Evolutionary conservation across 306 rosid genomes (phyloP).

Genomic region (Glycyrrhiza uralensis): DNA sequence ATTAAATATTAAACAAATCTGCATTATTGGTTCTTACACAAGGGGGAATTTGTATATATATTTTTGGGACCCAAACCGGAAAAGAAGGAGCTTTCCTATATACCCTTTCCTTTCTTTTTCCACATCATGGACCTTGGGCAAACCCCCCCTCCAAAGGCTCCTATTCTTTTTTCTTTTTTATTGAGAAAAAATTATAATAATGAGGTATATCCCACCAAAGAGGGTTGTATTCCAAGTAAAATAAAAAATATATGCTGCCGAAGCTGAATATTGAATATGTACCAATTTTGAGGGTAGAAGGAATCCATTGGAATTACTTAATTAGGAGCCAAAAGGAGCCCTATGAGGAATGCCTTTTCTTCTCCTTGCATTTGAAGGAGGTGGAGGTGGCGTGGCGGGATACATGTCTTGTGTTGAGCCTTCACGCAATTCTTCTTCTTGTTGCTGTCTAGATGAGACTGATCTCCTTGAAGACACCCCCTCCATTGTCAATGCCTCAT

Average conservation of each 20-base stretch:
- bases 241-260: slow-evolving; percentile 1
- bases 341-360: slow-evolving; percentile 98
- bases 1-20: slow-evolving; percentile 45
- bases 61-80: slow-evolving; percentile 61
- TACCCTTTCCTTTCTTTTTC: slow-evolving; percentile 39
- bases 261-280: slow-evolving; percentile 32
- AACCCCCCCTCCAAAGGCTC: slow-evolving; percentile 42
- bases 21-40: slow-evolving; percentile 91
- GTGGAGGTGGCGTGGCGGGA: slow-evolving; percentile 75
- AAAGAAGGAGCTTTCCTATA: slow-evolving; percentile 67
- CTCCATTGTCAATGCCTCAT: slow-evolving; percentile 42
- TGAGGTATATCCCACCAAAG: slow-evolving; percentile 28
- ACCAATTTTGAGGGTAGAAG: slow-evolving; percentile 25
- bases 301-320: slow-evolving; percentile 10
- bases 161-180: slow-evolving; percentile 23
- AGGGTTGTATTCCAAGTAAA: slow-evolving; percentile 8
- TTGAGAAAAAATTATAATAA: slow-evolving; percentile 20
- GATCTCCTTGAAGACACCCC: slow-evolving; percentile 41
- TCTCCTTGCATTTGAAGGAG: slow-evolving; percentile 78
- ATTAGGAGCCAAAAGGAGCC: slow-evolving; percentile 87
- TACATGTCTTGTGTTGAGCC: slow-evolving; percentile 73
- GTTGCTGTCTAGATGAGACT: slow-evolving; percentile 34
- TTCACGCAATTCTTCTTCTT: slow-evolving; percentile 74
- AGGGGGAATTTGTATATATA: slow-evolving; percentile 60
- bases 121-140: slow-evolving; percentile 34